Percentiles rank a stretch among this genome's conserved stretches.
These are phyloP conservation scores for Multifurca ochricompacta DNA, from an alignment of 768 basidiomycete genomes.

Conservation along the genomic window DNA sequence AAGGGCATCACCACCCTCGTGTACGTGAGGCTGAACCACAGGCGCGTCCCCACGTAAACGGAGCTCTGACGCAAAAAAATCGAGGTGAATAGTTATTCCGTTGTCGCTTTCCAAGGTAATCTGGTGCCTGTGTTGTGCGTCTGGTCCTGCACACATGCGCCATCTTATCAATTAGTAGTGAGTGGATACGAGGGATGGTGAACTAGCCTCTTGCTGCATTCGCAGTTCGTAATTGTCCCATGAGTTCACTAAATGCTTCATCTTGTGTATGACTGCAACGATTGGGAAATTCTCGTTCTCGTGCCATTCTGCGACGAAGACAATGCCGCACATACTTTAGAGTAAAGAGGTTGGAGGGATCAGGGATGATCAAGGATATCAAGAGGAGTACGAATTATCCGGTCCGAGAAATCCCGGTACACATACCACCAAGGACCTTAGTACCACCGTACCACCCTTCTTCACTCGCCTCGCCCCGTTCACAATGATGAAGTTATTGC, in stretches of 20 bases:
- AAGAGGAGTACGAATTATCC: background rate
- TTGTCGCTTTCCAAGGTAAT: constrained; percentile 17
- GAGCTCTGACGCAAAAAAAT: constrained; percentile 71
- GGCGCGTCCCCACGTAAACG: constrained; percentile 52
- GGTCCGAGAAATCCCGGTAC: background rate
- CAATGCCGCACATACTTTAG: constrained; percentile 61
- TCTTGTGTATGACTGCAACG: constrained; percentile 8
- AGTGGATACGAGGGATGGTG: background rate
- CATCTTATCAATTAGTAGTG: background rate
- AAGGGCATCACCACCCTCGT: constrained; percentile 46
- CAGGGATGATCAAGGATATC: too few relatives aligned
- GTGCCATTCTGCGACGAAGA: constrained; percentile 36
- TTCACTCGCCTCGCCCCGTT: background rate
- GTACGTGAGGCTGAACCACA: constrained; percentile 60
- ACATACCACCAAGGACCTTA: too few relatives aligned
- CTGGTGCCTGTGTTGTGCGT: constrained; percentile 39
- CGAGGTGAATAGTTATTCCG: constrained; percentile 27
- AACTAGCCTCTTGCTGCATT: constrained; percentile 54
- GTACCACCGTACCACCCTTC: too few relatives aligned
- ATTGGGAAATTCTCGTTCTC: constrained; percentile 6
- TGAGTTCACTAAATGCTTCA: constrained; percentile 23
- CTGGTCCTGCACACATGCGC: constrained; percentile 45
- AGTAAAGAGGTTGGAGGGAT: constrained; percentile 1
- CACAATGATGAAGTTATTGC: constrained; percentile 6
- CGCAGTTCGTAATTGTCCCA: constrained; percentile 34